Conservation (phyloP, 495 filamentous ascomycete genomes). For the Penicillium antarcticum region DNA sequence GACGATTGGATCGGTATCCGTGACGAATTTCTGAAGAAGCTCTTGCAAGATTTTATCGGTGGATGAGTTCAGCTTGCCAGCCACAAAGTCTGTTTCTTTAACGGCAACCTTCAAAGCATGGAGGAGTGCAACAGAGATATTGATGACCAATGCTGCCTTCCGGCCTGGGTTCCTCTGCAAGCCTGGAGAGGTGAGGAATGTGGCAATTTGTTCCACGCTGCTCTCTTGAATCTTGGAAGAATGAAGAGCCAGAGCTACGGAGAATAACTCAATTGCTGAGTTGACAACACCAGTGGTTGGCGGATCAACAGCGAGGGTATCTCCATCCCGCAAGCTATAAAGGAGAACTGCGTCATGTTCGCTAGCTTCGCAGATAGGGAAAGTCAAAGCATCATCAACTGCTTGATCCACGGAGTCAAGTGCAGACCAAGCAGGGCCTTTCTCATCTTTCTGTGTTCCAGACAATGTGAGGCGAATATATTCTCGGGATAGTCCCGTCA, state of each 20-base stretch:
- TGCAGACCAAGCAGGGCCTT: conserved; percentile 57
- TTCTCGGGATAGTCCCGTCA: conserved; percentile 78
- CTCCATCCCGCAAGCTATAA: conserved; percentile 55
- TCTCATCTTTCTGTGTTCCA: conserved; percentile 61
- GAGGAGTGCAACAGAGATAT: conserved; percentile 78
- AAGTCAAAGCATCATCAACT: conserved; percentile 66
- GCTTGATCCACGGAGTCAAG: conserved; percentile 61
- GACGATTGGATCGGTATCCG: conserved; percentile 79
- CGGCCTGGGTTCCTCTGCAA: conserved; percentile 84
- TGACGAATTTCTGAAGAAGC: conserved; percentile 70
- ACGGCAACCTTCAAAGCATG: conserved; percentile 78
- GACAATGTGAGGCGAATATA: conserved; percentile 69
- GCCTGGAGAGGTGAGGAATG: conserved; percentile 71
- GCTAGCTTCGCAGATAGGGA: conserved; percentile 75
- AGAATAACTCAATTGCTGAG: conserved; percentile 87
- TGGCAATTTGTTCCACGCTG: conserved; percentile 87
- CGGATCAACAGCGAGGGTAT: conserved; percentile 64
- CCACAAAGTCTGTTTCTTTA: conserved; percentile 68
- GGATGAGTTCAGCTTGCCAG: conserved; percentile 69
- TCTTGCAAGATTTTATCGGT: conserved; percentile 89
- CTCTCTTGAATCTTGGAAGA: conserved; percentile 91
- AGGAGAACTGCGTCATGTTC: conserved; percentile 88
- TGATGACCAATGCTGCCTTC: conserved; percentile 86
- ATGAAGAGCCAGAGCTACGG: conserved; percentile 82
- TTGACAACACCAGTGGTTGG: conserved; percentile 92